Evolutionary conservation across 345 rosid species (phyloP), one percentile per base, ranked within the genome.

Genomic region (Luvunga scandens): DNA sequence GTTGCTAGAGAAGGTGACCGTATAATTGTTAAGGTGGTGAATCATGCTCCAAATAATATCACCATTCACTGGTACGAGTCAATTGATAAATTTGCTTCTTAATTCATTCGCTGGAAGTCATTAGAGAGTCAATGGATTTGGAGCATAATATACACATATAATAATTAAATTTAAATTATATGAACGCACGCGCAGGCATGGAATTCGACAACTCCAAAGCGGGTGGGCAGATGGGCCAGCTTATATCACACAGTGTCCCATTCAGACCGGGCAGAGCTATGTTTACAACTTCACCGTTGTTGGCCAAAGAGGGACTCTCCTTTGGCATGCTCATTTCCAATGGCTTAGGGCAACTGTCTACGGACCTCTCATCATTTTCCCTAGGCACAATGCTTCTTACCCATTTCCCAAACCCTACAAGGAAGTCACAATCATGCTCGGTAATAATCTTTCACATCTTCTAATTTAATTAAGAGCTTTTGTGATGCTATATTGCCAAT

Each of bases 181-280:
- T 13, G 16, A 45, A 45, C 18, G 50, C 50, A 14, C 33, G n/a
- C 45, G 39, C 83, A 92, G 94, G 98, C 97, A 90, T 57, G 97
- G 95, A 30, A 56, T 95, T 50, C 80, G 89, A 65, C 98, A 93
- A 71, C 85, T 91, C 70, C 80, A 61, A 73, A 93, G 84, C 7
- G 97, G 92, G 50, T 93, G 97, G 97, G 94, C 98, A 10, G 95
- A 95, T 77, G 97, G 97, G 48, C 95, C 98, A 2, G 66, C 92
- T 1, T 91, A 90, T 75, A 82, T 91, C 38, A 91, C 97, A 48
- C 94, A 91, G 69, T 93, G 97, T 71, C 98, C 95, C 0, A 90
- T 93, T 82, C 97, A 84, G 75, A 88, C 88, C 2, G 86, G 89
- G 68, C 87, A 86, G 66, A 86, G 81, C 62, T 95, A 88, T 77